These are phyloP conservation scores for Chaetomiaceae sp. DNA, from an alignment of 2,329 filamentous ascomycete genomes.

Conservation along the genomic window DNA sequence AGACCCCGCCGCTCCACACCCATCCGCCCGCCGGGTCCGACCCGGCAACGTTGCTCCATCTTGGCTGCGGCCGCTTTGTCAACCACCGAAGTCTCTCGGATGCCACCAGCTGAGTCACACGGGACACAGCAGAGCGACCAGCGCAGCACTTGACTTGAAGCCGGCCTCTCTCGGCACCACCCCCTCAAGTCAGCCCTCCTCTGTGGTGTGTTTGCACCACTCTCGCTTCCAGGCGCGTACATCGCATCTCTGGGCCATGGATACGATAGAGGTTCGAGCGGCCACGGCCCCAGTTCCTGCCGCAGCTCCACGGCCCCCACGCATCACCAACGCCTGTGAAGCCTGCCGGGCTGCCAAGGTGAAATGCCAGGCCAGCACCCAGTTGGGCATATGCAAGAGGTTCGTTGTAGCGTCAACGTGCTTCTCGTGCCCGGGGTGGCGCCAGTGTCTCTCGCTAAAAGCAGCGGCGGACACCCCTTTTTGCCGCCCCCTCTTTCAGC, in stretches of 20 bases:
- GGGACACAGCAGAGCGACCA: not conserved
- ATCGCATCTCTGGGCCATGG: not conserved
- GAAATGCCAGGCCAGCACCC: conserved; percentile 44
- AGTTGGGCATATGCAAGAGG: conserved; percentile 46
- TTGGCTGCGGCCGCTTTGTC: not conserved
- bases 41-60: not conserved
- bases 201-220: not conserved
- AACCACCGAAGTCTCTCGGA: conserved; percentile 14
- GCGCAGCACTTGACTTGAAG: not conserved
- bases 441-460: not conserved
- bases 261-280: conserved; percentile 8
- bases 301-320: conserved; percentile 22
- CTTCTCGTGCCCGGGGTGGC: not conserved
- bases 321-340: conserved; percentile 46
- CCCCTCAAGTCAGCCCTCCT: not conserved
- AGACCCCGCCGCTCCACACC: conserved; percentile 6
- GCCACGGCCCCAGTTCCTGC: not conserved
- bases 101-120: not conserved
- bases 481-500: not conserved
- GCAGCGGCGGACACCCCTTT: not conserved
- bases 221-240: not conserved
- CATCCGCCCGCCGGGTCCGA: conserved; percentile 7
- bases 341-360: conserved; percentile 49
- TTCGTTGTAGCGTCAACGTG: conserved; percentile 21
- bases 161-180: not conserved